These are phyloP conservation scores for Fraxinus excelsior DNA, from an alignment of 257 asterid species.

Conservation along the genomic window DNA sequence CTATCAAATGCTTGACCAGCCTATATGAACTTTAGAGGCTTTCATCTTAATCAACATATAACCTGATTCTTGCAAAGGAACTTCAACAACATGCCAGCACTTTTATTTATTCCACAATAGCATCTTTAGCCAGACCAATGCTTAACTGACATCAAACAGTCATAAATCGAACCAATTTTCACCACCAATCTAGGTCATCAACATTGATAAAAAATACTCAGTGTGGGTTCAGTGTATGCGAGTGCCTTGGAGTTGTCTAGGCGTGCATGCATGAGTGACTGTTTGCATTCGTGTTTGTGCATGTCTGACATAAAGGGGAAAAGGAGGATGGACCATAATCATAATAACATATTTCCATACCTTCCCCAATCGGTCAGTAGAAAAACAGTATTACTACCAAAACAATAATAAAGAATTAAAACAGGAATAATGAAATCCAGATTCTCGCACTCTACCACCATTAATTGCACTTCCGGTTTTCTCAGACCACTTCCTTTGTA, in stretches of 20 bases:
- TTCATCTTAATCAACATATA: background rate
- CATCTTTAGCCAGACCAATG: background rate
- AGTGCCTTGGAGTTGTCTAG: background rate
- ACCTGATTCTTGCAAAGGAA: background rate
- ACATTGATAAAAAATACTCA: background rate
- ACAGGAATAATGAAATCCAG: background rate
- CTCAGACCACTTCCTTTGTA: background rate
- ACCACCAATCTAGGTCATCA: background rate
- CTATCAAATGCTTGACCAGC: background rate
- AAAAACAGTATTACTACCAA: background rate
- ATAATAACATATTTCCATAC: background rate
- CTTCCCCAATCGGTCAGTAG: background rate
- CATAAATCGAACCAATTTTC: background rate
- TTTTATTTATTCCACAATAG: background rate
- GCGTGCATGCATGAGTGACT: background rate
- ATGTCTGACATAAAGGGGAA: background rate
- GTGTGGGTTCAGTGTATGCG: background rate
- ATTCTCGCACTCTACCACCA: conserved; percentile 2
- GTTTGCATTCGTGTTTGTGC: background rate
- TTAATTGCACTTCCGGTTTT: background rate
- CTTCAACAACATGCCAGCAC: conserved; percentile 1
- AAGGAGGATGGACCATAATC: background rate
- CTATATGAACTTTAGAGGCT: background rate
- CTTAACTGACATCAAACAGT: background rate
- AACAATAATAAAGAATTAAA: background rate